Conservation (phyloP, 2,329 filamentous ascomycete species). For the Talaromyces sp. region DNA sequence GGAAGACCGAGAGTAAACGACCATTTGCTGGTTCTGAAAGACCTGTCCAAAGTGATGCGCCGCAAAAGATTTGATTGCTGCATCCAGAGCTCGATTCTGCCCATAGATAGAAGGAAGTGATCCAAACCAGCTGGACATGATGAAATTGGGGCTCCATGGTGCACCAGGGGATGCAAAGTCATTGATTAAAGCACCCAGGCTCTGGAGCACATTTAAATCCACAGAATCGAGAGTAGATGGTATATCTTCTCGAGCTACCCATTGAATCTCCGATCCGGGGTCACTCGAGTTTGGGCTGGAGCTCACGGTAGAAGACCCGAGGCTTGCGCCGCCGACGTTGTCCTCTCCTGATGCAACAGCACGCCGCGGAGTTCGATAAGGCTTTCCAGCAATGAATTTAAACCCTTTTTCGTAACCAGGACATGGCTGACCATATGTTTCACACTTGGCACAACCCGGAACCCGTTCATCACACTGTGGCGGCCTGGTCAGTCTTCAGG, state of each 20-base stretch:
- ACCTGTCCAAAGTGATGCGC: constrained; percentile 30
- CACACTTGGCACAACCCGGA: constrained; percentile 36
- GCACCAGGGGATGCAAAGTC: constrained; percentile 26
- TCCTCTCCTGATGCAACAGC: not conserved
- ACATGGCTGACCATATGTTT: constrained; percentile 36
- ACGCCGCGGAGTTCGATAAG: constrained; percentile 24
- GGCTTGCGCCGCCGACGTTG: not conserved
- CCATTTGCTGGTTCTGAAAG: constrained; percentile 22
- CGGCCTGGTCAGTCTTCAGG: constrained; percentile 3
- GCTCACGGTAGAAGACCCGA: not conserved
- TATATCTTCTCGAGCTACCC: not conserved
- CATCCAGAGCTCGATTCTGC: constrained; percentile 26
- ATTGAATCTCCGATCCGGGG: not conserved
- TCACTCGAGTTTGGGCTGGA: not conserved
- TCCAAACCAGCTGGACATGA: constrained; percentile 26
- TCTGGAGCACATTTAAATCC: constrained; percentile 26
- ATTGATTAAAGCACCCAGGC: constrained; percentile 23
- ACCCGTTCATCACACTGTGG: constrained; percentile 38
- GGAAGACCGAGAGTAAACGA: constrained; percentile 26
- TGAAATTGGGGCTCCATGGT: constrained; percentile 17
- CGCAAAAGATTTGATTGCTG: constrained; percentile 28
- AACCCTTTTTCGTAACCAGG: constrained; percentile 38
- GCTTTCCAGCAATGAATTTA: constrained; percentile 38
- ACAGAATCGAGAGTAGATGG: constrained; percentile 8
- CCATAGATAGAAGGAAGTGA: constrained; percentile 31